phyloP scores from a whole-genome alignment of 2,329 filamentous ascomycete genomes.

The Sodiomyces alkalinus region DNA sequence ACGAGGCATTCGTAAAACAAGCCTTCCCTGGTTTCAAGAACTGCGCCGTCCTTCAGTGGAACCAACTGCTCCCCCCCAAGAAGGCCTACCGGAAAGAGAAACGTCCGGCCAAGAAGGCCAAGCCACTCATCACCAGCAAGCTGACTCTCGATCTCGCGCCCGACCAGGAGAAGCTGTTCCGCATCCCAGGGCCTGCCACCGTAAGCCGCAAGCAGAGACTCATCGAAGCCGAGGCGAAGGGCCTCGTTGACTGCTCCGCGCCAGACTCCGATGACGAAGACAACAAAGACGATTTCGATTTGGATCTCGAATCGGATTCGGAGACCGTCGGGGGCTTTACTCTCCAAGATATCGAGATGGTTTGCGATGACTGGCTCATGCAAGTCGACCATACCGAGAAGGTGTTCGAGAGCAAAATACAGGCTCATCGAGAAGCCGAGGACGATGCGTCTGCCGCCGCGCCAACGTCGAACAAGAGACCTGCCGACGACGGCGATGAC shows the following conservation, averaged over 20 bases:
- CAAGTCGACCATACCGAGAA: conserved; percentile 35
- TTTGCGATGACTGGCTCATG: conserved; percentile 75
- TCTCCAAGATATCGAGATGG: conserved; percentile 66
- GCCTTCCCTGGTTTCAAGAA: conserved; percentile 71
- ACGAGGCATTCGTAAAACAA: conserved; percentile 61
- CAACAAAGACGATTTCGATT: conserved; percentile 26
- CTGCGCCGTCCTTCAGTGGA: conserved; percentile 61
- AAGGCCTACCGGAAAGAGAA: conserved; percentile 67
- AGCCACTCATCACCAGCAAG: conserved; percentile 73
- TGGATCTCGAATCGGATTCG: conserved; percentile 35
- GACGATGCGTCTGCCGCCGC: no score
- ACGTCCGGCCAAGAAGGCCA: conserved; percentile 62
- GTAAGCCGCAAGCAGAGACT: conserved; percentile 39
- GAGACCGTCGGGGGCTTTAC: conserved; percentile 62
- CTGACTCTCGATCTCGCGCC: conserved; percentile 71
- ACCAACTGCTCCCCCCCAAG: conserved; percentile 69
- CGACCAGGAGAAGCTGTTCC: conserved; percentile 78
- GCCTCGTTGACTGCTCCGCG: conserved; percentile 28
- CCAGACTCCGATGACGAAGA: conserved; percentile 24
- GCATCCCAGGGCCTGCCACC: conserved; percentile 48
- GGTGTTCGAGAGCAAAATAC: conserved; percentile 19
- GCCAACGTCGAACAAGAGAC: conserved; percentile 8
- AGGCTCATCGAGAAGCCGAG: conserved; percentile 11
- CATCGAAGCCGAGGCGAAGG: conserved; percentile 32
- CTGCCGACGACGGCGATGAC: conserved; percentile 8